phyloP scores from a whole-genome alignment of 2,329 filamentous ascomycete genomes.

The Fonsecaea erecta region DNA sequence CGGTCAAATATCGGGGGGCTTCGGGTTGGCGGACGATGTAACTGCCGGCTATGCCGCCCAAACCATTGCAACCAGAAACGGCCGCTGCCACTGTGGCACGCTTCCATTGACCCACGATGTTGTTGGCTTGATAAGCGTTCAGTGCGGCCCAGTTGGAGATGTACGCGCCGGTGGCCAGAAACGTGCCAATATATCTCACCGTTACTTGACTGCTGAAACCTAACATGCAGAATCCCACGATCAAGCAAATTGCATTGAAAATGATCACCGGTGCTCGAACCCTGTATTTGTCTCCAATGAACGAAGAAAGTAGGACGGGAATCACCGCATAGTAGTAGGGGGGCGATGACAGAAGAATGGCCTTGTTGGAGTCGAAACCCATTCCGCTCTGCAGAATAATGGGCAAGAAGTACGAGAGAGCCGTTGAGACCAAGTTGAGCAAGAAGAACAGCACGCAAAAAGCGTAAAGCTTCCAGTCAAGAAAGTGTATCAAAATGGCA shows the following conservation, averaged over 20 bases:
- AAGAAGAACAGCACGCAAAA: conserved; percentile 59
- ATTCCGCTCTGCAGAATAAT: conserved; percentile 59
- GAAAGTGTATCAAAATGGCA: conserved; percentile 67
- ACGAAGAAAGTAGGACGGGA: conserved; percentile 66
- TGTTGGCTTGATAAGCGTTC: conserved; percentile 67
- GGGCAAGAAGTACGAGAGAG: conserved; percentile 68
- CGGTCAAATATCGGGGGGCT: conserved; percentile 66
- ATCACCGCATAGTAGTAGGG: conserved; percentile 71
- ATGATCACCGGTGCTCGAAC: conserved; percentile 66
- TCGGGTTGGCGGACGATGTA: conserved; percentile 67
- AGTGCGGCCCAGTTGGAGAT: conserved; percentile 72
- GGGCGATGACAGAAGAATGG: conserved; percentile 68
- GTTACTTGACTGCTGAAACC: conserved; percentile 64
- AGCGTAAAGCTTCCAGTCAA: conserved; percentile 43
- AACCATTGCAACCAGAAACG: conserved; percentile 65
- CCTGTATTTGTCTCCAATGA: conserved; percentile 65
- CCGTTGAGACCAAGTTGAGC: conserved; percentile 69
- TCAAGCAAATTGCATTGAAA: conserved; percentile 67
- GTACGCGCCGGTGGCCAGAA: conserved; percentile 69
- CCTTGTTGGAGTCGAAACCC: conserved; percentile 57
- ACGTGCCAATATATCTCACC: conserved; percentile 68
- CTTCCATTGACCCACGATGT: conserved; percentile 68
- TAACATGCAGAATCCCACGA: conserved; percentile 68
- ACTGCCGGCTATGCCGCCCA: conserved; percentile 68
- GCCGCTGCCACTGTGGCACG: conserved; percentile 63